Conservation (phyloP, 2,329 filamentous ascomycete genomes). For the Arthrinium phaeospermum region DNA sequence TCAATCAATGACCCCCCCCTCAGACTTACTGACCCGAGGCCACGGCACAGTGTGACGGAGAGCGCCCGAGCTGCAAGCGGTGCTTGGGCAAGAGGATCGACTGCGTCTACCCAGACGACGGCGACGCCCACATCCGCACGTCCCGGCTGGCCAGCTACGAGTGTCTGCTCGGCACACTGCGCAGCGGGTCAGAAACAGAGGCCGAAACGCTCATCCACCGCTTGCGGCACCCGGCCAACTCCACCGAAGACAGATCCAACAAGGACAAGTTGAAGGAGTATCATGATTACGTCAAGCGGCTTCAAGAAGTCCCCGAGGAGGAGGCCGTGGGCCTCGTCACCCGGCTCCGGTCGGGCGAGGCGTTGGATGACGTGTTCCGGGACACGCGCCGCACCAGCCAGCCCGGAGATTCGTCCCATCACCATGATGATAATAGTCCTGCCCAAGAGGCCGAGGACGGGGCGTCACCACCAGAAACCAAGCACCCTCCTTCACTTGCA, state of each 20-base stretch:
- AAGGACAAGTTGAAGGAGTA: background rate
- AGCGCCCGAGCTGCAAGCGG: background rate
- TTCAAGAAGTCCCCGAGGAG: background rate
- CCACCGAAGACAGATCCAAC: background rate
- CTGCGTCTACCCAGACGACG: background rate
- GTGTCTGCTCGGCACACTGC: background rate
- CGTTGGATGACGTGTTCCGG: background rate
- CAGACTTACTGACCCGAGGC: background rate
- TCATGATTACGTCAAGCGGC: background rate
- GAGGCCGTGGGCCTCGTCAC: background rate
- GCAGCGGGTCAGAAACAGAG: background rate
- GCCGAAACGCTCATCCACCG: background rate
- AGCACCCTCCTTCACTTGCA: too few relatives aligned
- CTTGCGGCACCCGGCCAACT: background rate
- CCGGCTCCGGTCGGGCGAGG: background rate
- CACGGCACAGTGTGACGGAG: background rate
- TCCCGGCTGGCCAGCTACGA: background rate
- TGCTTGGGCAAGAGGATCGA: background rate
- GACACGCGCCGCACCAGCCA: background rate
- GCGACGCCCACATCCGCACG: background rate
- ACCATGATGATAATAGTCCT: background rate
- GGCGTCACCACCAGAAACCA: background rate
- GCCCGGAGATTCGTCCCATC: background rate
- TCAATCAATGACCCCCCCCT: background rate
- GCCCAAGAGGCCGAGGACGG: background rate